These are phyloP conservation scores for Chlorella ohadii DNA, from an alignment of 139 green algal genomes.

Conservation along the genomic window DNA sequence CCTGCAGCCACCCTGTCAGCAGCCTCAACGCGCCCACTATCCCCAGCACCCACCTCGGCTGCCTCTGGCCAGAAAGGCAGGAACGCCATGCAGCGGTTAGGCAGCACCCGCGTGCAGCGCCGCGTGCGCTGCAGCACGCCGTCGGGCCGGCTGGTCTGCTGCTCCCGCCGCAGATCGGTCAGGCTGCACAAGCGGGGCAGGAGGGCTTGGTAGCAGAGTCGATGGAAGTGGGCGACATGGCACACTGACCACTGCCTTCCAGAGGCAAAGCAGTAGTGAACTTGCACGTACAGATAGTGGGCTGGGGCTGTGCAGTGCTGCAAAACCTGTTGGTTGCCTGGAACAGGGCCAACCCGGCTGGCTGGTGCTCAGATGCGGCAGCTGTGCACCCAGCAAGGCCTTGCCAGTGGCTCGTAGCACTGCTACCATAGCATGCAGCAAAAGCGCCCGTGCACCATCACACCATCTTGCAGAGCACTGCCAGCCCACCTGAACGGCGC, in stretches of 20 bases:
- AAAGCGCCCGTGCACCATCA: not conserved
- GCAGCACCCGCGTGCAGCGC: not conserved
- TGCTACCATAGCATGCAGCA: no score
- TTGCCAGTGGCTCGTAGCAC: no score
- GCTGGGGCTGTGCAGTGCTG: no score
- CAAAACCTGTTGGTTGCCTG: no score
- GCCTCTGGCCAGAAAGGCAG: conserved; percentile 17
- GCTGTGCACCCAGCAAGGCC: no score
- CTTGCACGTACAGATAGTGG: no score
- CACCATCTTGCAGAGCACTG: not conserved
- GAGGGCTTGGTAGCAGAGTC: not conserved
- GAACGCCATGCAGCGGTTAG: not conserved
- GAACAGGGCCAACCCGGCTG: no score
- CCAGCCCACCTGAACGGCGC: not conserved
- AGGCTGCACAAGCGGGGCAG: not conserved
- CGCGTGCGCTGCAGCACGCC: not conserved
- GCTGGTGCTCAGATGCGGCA: no score
- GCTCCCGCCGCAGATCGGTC: not conserved
- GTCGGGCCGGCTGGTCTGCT: not conserved
- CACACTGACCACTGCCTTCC: no score
- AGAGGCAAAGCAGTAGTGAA: no score
- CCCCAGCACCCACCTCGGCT: not conserved
- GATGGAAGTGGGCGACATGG: no score
- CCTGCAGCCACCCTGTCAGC: no score
- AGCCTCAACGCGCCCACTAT: not conserved